Evolutionary conservation across 2,329 filamentous ascomycete genomes (phyloP), one percentile per base, ranked within the genome.

Genomic region (Phialophora verrucosa): DNA sequence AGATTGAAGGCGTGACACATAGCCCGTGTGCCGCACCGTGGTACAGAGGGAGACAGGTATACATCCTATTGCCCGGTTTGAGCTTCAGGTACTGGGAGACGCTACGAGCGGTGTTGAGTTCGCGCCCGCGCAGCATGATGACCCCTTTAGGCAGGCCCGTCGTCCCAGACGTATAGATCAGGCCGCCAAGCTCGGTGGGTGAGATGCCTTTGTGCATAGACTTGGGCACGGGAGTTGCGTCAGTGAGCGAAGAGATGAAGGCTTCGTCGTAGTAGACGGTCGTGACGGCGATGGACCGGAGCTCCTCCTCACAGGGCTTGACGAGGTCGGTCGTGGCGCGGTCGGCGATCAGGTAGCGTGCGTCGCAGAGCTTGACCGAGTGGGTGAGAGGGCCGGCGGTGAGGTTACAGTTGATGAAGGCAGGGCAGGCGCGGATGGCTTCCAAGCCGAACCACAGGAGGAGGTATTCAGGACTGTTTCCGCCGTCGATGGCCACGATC

Each of bases 81-180:
- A 78, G 75, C 8, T 67, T 61, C 56, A 78, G 71, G 54, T 70
- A 72, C 74, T 76, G 53, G 78, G 76, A 4, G 68, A 72, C 10
- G 73, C 70, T 17, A 76, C 75, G 59, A 10, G 67, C 64, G 32
- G 67, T 69, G 57, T 66, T 70, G 61, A 73, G 59, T 55, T 71
- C 69, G 7, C 68, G 63, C 31, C 59, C 70, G n/a, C 20, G 81
- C 67, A 0, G 69, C 74, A 66, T 81, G 79, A 25, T 83, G 73
- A 59, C 83, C 80, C 5, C 90, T 75, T 93, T 93, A 11, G 91
- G 90, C 71, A 91, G 77, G 1, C 91, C 91, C 0, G 91, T 93
- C 0, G 91, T 93, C 42, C 90, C 90, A 68, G 88, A 89, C 0
- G 91, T 93, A 75, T 92, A 93, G 71, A 93, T 87, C n/a, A 93